Conservation (phyloP, 257 asterid genomes). For the Solanum chiquidenum region DNA sequence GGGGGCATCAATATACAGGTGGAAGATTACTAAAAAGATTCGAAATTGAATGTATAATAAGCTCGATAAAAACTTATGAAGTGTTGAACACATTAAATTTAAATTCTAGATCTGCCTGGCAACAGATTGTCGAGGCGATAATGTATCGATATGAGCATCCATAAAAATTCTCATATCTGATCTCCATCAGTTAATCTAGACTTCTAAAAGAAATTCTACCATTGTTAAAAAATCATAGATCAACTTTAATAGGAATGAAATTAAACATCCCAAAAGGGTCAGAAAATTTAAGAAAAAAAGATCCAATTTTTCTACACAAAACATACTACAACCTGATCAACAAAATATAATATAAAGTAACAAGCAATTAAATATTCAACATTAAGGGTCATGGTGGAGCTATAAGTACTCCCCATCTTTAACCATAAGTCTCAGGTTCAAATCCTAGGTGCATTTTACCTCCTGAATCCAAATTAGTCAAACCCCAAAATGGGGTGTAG, state of each 20-base stretch:
- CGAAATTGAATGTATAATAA: neutral
- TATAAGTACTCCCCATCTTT: neutral
- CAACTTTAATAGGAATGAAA: neutral
- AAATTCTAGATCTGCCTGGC: neutral
- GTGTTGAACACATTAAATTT: neutral
- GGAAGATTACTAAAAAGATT: neutral
- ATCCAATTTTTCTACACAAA: neutral
- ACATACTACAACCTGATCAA: neutral
- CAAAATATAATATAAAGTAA: neutral
- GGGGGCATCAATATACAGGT: neutral
- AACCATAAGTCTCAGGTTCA: neutral
- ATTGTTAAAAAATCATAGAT: neutral
- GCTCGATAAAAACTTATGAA: neutral
- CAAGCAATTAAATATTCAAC: neutral
- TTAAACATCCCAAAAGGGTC: neutral
- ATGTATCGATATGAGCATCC: neutral
- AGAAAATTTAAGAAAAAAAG: neutral
- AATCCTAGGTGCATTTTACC: neutral
- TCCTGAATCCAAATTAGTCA: neutral
- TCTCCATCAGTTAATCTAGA: neutral
- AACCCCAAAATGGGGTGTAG: neutral
- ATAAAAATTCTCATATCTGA: neutral
- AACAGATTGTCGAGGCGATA: neutral
- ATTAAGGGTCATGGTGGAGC: neutral
- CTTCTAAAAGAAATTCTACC: neutral